These are phyloP conservation scores for Stylosanthes scabra DNA, from an alignment of 331 rosid species.

Conservation along the genomic window DNA sequence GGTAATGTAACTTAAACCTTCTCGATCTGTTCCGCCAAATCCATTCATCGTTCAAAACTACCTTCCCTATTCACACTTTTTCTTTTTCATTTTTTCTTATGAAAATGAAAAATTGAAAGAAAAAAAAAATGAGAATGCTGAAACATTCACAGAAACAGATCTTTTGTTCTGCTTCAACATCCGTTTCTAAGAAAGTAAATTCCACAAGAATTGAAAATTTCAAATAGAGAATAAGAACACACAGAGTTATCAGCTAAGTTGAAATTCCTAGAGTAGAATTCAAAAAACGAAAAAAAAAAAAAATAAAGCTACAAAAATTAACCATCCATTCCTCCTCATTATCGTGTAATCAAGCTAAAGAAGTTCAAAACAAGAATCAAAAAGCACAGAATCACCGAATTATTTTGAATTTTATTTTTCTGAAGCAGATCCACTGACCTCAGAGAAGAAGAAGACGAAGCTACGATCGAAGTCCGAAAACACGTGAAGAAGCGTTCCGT, in stretches of 20 bases:
- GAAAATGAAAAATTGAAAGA: background rate
- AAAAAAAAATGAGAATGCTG: constrained; percentile 22
- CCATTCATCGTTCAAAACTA: constrained; percentile 31
- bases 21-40: constrained; percentile 37
- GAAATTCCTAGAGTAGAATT: background rate
- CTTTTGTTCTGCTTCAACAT: constrained; percentile 34
- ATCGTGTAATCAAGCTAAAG: constrained; percentile 2
- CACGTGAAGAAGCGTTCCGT: background rate
- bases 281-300: constrained; percentile 28
- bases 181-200: constrained; percentile 16
- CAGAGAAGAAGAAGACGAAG: constrained; percentile 17
- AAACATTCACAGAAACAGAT: constrained; percentile 37
- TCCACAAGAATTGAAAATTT: background rate
- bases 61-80: constrained; percentile 24
- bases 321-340: background rate
- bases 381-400: background rate
- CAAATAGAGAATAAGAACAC: background rate
- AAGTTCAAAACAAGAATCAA: background rate
- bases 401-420: background rate
- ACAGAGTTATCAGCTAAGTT: background rate
- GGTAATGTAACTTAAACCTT: constrained; percentile 26
- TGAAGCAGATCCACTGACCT: constrained; percentile 68
- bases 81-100: background rate
- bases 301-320: constrained; percentile 17
- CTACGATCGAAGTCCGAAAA: constrained; percentile 37